Evolutionary conservation across 164 flowering plant genomes (phyloP).

Genomic region (Saururus chinensis): DNA sequence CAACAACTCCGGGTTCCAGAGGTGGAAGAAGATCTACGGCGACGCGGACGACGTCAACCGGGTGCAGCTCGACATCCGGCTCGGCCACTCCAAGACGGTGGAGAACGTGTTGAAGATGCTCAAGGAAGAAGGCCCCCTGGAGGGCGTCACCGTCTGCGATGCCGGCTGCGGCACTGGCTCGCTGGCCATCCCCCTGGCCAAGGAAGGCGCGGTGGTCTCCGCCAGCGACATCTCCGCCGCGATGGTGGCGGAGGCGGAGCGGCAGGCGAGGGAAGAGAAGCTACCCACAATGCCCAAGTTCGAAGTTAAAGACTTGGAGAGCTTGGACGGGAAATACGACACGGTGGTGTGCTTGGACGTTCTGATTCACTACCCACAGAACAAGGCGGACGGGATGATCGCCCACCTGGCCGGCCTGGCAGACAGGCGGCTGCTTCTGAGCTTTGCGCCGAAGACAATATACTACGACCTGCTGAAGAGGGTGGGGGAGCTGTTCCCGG

Average conservation of each 20-base stretch:
- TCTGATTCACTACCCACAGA: slow-evolving; percentile 93
- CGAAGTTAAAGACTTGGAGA: slow-evolving; percentile 79
- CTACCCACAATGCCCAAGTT: slow-evolving; percentile 63
- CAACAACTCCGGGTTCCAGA: slow-evolving; percentile 75
- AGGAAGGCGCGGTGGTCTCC: slow-evolving; percentile 70
- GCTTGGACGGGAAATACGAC: slow-evolving; percentile 68
- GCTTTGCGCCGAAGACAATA: slow-evolving; percentile 94
- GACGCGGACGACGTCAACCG: slow-evolving; percentile 87
- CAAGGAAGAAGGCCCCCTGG: slow-evolving; percentile 52
- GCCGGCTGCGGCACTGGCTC: slow-evolving; percentile 95
- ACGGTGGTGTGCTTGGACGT: slow-evolving; percentile 92
- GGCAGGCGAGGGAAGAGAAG: slow-evolving; percentile 47
- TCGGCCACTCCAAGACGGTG: slow-evolving; percentile 78
- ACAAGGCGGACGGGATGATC: slow-evolving; percentile 91
- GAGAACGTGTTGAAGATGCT: slow-evolving; percentile 69
- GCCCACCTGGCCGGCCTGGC: slow-evolving; percentile 87
- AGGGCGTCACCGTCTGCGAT: slow-evolving; percentile 75
- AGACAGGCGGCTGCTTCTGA: slow-evolving; percentile 60
- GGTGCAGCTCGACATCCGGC: slow-evolving; percentile 83
- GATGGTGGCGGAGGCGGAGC: slow-evolving; percentile 90
- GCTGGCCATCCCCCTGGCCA: slow-evolving; percentile 77
- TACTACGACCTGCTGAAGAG: slow-evolving; percentile 78
- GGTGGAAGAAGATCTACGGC: slow-evolving; percentile 95
- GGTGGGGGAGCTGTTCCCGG: slow-evolving; percentile 92
- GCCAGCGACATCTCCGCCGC: slow-evolving; percentile 95